Percentiles rank a stretch among this genome's conserved stretches.
Conservation (phyloP, 352 stramenopile genomes). For the Pythium monospermum region DNA sequence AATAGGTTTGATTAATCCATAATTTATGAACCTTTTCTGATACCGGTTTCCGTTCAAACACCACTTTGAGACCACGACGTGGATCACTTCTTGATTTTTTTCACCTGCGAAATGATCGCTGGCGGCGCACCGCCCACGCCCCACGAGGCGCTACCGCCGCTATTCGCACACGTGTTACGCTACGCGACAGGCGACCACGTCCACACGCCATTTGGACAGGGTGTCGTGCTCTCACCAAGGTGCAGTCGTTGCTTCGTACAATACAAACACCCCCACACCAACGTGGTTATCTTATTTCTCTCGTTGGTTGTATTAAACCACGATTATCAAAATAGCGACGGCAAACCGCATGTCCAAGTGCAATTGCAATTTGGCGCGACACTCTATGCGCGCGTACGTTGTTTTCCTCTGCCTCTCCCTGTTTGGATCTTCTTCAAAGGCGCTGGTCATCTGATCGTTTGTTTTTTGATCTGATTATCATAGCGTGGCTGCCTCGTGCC, state of each 20-base stretch:
- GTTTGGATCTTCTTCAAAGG: no score
- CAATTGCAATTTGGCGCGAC: conserved; percentile 40
- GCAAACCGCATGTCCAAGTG: conserved; percentile 52
- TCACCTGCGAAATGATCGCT: conserved; percentile 4
- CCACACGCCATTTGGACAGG: conserved; percentile 57
- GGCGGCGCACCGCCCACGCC: conserved; percentile 1
- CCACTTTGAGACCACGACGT: no score
- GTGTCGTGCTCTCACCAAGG: conserved; percentile 35
- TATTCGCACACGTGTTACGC: conserved; percentile 67
- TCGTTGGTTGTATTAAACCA: not conserved
- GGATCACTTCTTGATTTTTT: no score
- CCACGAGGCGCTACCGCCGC: conserved; percentile 44
- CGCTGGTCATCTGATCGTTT: not conserved
- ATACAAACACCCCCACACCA: not conserved
- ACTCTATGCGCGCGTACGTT: conserved; percentile 47
- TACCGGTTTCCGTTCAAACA: no score
- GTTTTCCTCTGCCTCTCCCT: no score
- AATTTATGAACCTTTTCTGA: no score
- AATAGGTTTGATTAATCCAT: no score
- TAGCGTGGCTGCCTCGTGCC: conserved; percentile 53
- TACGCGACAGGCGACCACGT: conserved; percentile 60
- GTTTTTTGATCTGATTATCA: not conserved
- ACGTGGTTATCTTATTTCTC: not conserved
- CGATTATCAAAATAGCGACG: conserved; percentile 28
- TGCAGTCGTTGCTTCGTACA: not conserved